phyloP scores from a whole-genome alignment of 331 rosid genomes.

The Quercus lobata region DNA sequence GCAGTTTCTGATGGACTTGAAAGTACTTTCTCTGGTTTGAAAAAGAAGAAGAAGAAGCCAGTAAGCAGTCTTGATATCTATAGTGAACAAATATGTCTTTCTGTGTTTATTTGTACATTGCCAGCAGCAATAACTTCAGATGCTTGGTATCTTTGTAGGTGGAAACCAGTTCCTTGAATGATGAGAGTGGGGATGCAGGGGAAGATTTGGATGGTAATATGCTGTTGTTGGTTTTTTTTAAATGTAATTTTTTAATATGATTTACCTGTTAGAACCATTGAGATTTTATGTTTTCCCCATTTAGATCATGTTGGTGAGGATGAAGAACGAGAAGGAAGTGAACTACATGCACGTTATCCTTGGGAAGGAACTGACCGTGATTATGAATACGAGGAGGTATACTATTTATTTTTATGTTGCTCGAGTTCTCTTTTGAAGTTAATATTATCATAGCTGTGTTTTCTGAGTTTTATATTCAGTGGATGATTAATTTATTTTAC shows the following conservation, averaged over 20 bases:
- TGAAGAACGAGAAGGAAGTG: conserved; percentile 44
- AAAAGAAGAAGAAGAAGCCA: conserved; percentile 87
- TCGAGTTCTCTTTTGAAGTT: neutral
- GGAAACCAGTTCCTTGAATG: conserved; percentile 52
- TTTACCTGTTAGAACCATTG: neutral
- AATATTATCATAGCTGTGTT: neutral
- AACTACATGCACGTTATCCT: conserved; percentile 48
- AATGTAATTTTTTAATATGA: neutral
- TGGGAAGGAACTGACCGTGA: conserved; percentile 91
- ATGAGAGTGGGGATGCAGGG: conserved; percentile 50
- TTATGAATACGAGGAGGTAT: conserved; percentile 83
- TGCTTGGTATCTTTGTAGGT: conserved; percentile 42
- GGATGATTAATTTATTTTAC: neutral
- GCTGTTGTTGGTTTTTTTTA: neutral
- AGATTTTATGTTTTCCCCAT: neutral
- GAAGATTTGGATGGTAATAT: conserved; percentile 74
- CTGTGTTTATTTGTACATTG: neutral
- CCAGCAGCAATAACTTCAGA: neutral
- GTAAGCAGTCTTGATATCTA: conserved; percentile 34
- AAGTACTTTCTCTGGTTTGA: conserved; percentile 62
- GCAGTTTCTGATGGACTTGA: conserved; percentile 78
- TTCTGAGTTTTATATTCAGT: neutral
- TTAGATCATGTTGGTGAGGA: conserved; percentile 53
- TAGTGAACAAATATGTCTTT: neutral
- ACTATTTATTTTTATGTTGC: neutral